Base-by-base conservation (phyloP, 2,329 filamentous ascomycete species). In the Cladophialophora exuberans region DNA sequence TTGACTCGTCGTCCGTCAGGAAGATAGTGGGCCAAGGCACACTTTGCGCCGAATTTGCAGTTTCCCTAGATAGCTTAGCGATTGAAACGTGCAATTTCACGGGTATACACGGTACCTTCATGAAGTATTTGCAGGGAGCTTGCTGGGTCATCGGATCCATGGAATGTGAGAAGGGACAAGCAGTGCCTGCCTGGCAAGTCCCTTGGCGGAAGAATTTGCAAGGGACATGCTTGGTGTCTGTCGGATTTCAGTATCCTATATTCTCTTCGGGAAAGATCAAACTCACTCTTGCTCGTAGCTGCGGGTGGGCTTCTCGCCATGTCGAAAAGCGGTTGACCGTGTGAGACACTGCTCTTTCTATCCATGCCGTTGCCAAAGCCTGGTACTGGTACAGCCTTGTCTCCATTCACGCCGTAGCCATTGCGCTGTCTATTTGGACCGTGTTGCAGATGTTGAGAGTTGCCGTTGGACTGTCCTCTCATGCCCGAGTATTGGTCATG, bases 131-230 rank as follows among this genome's bases (percentile, higher is more conserved):
- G 86, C 94, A 99, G 10, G 84, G 84, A 62, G 95, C 85, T 59
- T 89, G 92, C 71, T 97, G 90, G 47, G 88, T 83, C 35, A 91
- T 84, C 25, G 86, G 83, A 70, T 94, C 89, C 62, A 94, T 85
- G 62, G 95, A 93, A 76, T 99, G 94, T 66, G 91, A 90, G 75
- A 97, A 99, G 35, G 94, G 94, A 77, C 94, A 99, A 63, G 92
- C 90, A 71, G 89, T 89, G 65, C 94, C 94, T 54, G 94, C 94
- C 81, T 97, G 93, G 73, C 94, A 99, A 67, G 90, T 86, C 71
- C 93, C 92, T 77, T 96, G 90, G 50, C 91, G 87, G 75, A 94
- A 99, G 87, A 99, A 99, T 81, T 97, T 97, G 88, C 94, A 99
- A 33, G 94, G 94, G 39, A 99, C 94, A 77, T 97, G 94, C 59